A percentile compares a stretch with the other conserved stretches of the same genome.
These are phyloP conservation scores for Luzula sylvatica DNA, from an alignment of 176 grass and related monocot genomes.

Conservation along the genomic window DNA sequence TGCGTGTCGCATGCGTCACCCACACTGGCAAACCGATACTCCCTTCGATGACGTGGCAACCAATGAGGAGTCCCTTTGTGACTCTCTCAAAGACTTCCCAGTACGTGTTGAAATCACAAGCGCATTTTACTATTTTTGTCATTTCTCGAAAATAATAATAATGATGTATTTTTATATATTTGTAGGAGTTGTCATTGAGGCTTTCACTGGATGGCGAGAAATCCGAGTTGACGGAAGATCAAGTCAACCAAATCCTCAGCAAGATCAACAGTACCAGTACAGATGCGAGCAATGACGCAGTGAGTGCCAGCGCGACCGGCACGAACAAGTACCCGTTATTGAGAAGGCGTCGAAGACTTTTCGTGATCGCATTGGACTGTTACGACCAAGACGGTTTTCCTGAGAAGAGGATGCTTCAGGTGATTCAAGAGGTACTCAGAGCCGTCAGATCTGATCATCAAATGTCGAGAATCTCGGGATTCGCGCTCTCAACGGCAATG, in stretches of 20 bases:
- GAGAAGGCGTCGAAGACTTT: slow-evolving; percentile 65
- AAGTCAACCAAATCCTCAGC: slow-evolving; percentile 58
- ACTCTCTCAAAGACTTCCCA: slow-evolving; percentile 77
- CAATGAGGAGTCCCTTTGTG: slow-evolving; percentile 55
- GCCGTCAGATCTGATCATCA: slow-evolving; percentile 76
- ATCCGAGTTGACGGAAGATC: slow-evolving; percentile 24
- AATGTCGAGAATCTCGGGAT: slow-evolving; percentile 88
- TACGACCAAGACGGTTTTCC: slow-evolving; percentile 53
- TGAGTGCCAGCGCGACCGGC: slow-evolving; percentile 8
- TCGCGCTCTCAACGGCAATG: slow-evolving; percentile 86
- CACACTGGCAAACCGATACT: slow-evolving; percentile 75
- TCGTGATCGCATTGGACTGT: slow-evolving; percentile 69
- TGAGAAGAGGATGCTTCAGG: slow-evolving; percentile 61
- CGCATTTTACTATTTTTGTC: no score
- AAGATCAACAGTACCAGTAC: slow-evolving; percentile 50
- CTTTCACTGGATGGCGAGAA: slow-evolving; percentile 69
- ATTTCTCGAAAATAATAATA: no score
- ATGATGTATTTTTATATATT: no score
- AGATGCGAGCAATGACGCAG: slow-evolving; percentile 20
- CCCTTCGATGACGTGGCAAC: slow-evolving; percentile 39
- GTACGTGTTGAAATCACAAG: no score
- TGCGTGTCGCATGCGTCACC: slow-evolving; percentile 72
- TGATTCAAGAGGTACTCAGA: slow-evolving; percentile 77
- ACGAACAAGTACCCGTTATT: slow-evolving; percentile 74
- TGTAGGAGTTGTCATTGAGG: slow-evolving; percentile 56